Conservation (phyloP, 176 grass and related monocot genomes). For the Panicum miliaceum region DNA sequence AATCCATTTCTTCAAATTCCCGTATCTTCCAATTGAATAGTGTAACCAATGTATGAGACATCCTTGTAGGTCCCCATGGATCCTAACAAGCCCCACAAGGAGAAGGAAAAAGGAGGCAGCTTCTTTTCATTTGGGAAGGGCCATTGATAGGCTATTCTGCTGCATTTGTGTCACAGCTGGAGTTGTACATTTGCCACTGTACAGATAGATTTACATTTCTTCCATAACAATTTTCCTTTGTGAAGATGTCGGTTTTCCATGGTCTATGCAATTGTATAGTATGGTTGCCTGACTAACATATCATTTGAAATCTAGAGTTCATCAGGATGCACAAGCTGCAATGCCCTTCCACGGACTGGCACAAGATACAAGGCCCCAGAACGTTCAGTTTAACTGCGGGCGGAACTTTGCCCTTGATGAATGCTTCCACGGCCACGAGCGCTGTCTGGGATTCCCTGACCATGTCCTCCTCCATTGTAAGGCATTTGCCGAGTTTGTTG, state of each 20-base stretch:
- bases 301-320: not conserved
- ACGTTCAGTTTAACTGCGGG: too few relatives aligned
- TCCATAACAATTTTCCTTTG: not conserved
- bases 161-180: not conserved
- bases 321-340: too few relatives aligned
- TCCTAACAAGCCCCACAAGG: slow-evolving; percentile 30
- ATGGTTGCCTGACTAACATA: not conserved
- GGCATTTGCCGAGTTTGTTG: too few relatives aligned
- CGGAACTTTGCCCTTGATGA: too few relatives aligned
- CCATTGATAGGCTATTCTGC: not conserved
- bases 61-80: slow-evolving; percentile 14
- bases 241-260: not conserved
- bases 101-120: slow-evolving; percentile 12
- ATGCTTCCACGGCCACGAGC: too few relatives aligned
- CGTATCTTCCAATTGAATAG: not conserved
- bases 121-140: slow-evolving; percentile 41
- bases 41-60: not conserved
- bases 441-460: too few relatives aligned
- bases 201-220: not conserved
- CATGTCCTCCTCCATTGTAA: too few relatives aligned
- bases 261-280: not conserved
- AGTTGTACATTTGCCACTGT: slow-evolving; percentile 1
- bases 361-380: too few relatives aligned
- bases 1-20: not conserved
- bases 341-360: too few relatives aligned